phyloP scores from a whole-genome alignment of 768 basidiomycete genomes.

The Trametopsis cervina region DNA sequence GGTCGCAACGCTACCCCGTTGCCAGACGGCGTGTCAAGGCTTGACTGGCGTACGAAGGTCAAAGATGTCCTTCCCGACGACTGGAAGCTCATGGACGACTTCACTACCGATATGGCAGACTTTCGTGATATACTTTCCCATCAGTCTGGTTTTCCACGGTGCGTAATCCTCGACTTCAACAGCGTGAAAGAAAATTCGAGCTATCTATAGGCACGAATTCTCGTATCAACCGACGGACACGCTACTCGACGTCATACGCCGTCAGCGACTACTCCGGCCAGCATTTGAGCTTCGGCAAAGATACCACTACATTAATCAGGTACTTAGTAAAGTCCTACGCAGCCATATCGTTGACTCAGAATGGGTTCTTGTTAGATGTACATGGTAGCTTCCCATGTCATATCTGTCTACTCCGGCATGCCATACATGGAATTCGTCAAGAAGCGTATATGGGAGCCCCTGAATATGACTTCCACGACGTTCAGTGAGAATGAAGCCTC shows the following conservation, averaged over 20 bases:
- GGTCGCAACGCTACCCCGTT: slow-evolving; percentile 22
- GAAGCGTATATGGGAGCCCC: slow-evolving; percentile 33
- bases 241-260: slow-evolving; percentile 1
- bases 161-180: neutral
- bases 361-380: slow-evolving; percentile 29
- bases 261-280: slow-evolving; percentile 6
- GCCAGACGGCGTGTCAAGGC: slow-evolving; percentile 11
- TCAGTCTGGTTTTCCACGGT: slow-evolving; percentile 34
- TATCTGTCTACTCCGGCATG: slow-evolving; percentile 26
- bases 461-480: slow-evolving; percentile 36
- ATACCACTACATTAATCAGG: slow-evolving; percentile 12
- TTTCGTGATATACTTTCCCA: slow-evolving; percentile 34
- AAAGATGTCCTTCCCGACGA: slow-evolving; percentile 31
- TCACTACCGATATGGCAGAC: slow-evolving; percentile 30
- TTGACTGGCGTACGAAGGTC: slow-evolving; percentile 26
- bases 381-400: slow-evolving; percentile 26
- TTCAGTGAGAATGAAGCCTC: slow-evolving; percentile 29
- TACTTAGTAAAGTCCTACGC: neutral
- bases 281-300: slow-evolving; percentile 10
- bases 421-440: slow-evolving; percentile 34
- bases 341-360: neutral
- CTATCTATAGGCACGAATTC: slow-evolving; percentile 9
- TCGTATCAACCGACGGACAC: slow-evolving; percentile 4
- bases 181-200: neutral
- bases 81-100: slow-evolving; percentile 37